Conservation (phyloP, 441 rosid species). For the Erysimum cheiri region DNA sequence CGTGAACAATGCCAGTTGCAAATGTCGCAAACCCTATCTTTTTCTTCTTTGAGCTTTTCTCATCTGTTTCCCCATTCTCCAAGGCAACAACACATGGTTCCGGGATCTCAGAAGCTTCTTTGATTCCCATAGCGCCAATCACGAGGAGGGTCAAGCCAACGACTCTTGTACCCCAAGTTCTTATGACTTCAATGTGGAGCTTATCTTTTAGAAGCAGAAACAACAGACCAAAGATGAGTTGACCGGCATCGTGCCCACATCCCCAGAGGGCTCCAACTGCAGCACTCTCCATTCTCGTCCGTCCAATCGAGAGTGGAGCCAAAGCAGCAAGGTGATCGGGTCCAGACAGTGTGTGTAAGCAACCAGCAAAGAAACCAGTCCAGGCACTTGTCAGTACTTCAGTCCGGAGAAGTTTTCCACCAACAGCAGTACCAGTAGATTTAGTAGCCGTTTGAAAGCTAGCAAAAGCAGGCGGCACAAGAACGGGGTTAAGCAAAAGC, state of each 20-base stretch:
- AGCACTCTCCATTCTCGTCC: constrained; percentile 85
- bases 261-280: constrained; percentile 99
- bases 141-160: constrained; percentile 84
- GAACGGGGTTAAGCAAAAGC: constrained; percentile 67
- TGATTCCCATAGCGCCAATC: constrained; percentile 92
- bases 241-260: constrained; percentile 97
- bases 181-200: constrained; percentile 81
- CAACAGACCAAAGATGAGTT: constrained; percentile 71
- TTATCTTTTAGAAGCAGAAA: constrained; percentile 78
- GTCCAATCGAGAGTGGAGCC: constrained; percentile 95
- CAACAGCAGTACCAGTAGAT: constrained; percentile 62
- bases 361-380: constrained; percentile 97
- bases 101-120: constrained; percentile 83
- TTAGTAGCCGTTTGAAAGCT: constrained; percentile 67
- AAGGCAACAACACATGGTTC: constrained; percentile 69
- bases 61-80: constrained; percentile 75
- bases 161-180: constrained; percentile 95
- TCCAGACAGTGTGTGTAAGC: constrained; percentile 92
- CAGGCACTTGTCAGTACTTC: constrained; percentile 80
- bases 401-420: constrained; percentile 48
- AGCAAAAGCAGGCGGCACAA: constrained; percentile 86
- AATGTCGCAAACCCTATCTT: constrained; percentile 92
- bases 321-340: constrained; percentile 98
- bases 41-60: constrained; percentile 65
- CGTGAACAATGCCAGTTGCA: constrained; percentile 92